Base-by-base conservation (phyloP, 129 eudicot species). In the Centaurea solstitialis region DNA sequence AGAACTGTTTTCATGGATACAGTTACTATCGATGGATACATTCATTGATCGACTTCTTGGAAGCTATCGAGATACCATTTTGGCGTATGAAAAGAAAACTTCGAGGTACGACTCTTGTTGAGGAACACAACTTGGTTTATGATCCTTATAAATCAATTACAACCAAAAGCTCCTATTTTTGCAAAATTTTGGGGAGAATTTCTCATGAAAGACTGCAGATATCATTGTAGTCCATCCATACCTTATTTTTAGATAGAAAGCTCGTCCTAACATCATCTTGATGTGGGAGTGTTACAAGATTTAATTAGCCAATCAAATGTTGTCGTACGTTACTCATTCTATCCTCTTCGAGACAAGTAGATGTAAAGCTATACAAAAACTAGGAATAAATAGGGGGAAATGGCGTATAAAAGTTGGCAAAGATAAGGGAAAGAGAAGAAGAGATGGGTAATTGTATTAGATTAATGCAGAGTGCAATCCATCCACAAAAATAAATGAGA, bases 301-400 rank as follows among this genome's bases (percentile, higher is more conserved):
- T 12, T 13, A 26, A 26, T 26, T 26, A 26, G 61, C 4, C 13
- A 15, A 72, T 41, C 10, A 72, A 53, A 37, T 72, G 59, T 7
- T 39, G 62, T 20, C 61, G 76, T 8, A 40, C 26, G 26, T 72
- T 72, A 39, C 76, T 39, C 4, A 72, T 47, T 72, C 76, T 72
- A 26, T 72, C 76, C 53, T 71, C 47, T 53, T 17, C 64, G 1
- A n/a, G 4, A 53, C 64, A 17, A 53, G 64, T 53, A 26, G 30
- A 26, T 26, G 30, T 26, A 26, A 26, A 26, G 30, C 30, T 26
- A 26, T 26, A 26, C 30, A 26, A 26, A 26, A 26, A 2, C 30
- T 26, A 26, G 30, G 30, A 26, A 26, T 26, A 26, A 26, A 26
- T 26, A 26, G 30, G 30, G 30, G 30, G 30, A 26, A 26, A 26